phyloP scores from a whole-genome alignment of 352 stramenopile genomes.

The Blastocystis sp. region DNA sequence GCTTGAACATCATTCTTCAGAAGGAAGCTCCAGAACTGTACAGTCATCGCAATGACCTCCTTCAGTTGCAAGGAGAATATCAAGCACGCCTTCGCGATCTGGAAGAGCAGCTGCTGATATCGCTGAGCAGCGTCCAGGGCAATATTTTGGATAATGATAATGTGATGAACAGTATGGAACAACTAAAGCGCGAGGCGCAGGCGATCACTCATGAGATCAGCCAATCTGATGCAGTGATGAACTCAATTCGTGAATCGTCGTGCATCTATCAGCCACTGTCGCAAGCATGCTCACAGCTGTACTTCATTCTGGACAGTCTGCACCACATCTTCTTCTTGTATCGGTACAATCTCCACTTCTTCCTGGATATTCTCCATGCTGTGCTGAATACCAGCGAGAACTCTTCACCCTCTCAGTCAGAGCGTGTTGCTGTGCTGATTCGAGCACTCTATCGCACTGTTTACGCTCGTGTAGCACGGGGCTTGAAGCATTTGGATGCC shows the following conservation, averaged over 20 bases:
- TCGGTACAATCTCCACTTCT: conserved; percentile 94
- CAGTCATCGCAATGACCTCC: conserved; percentile 84
- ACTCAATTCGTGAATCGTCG: conserved; percentile 80
- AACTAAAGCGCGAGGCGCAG: conserved; percentile 91
- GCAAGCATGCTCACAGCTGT: conserved; percentile 76
- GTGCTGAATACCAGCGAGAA: conserved; percentile 71
- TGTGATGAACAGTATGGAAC: conserved; percentile 95
- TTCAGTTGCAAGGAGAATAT: conserved; percentile 96
- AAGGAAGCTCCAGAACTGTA: conserved; percentile 94
- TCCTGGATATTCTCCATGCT: conserved; percentile 86
- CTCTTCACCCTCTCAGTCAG: conserved; percentile 1
- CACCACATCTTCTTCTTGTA: conserved; percentile 95
- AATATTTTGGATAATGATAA: conserved; percentile 98
- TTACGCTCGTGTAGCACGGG: conserved; percentile 82
- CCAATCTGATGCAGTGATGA: conserved; percentile 76
- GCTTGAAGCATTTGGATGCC: conserved; percentile 90
- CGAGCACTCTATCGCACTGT: conserved; percentile 82
- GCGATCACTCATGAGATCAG: conserved; percentile 85
- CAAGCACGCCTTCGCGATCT: conserved; percentile 89
- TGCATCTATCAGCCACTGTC: conserved; percentile 89
- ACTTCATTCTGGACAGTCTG: conserved; percentile 85
- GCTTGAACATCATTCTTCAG: conserved; percentile 87
- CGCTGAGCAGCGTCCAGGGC: conserved; percentile 94
- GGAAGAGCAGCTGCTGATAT: conserved; percentile 92
- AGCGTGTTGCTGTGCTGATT: conserved; percentile 72